Conservation (phyloP, 148 eudicot genomes). For the Camellia japonica region DNA sequence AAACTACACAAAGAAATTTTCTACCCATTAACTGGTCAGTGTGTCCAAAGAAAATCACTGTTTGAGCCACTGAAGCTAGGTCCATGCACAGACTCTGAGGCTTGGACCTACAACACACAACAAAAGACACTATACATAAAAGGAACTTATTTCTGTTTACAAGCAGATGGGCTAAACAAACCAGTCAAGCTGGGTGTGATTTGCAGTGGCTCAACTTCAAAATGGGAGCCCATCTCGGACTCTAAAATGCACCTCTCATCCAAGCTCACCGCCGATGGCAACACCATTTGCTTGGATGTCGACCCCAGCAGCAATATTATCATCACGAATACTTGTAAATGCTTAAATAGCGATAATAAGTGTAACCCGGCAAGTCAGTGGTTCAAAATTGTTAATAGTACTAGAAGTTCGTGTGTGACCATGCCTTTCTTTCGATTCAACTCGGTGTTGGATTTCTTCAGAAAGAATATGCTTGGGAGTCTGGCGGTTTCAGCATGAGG, state of each 20-base stretch:
- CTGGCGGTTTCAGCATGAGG: not conserved
- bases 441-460: conserved; percentile 12
- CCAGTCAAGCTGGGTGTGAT: conserved; percentile 40
- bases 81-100: conserved; percentile 51
- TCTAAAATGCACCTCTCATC: conserved; percentile 80
- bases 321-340: conserved; percentile 58
- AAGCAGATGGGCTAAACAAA: conserved; percentile 36
- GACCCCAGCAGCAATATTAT: conserved; percentile 35
- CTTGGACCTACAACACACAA: conserved; percentile 49
- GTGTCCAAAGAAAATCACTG: conserved; percentile 39
- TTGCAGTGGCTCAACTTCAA: conserved; percentile 37
- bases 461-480: conserved; percentile 6
- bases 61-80: conserved; percentile 46
- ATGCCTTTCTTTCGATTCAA: not conserved
- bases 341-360: conserved; percentile 38
- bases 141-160: conserved; percentile 55
- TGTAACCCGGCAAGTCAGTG: conserved; percentile 85
- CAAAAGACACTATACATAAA: conserved; percentile 37
- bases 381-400: conserved; percentile 74
- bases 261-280: conserved; percentile 25
- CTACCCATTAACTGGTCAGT: conserved; percentile 79
- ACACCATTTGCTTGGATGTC: conserved; percentile 64
- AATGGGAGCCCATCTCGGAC: conserved; percentile 64
- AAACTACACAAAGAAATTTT: conserved; percentile 48
- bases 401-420: conserved; percentile 13